Percentiles rank a stretch among this genome's conserved stretches.
phyloP scores from a whole-genome alignment of 2,329 filamentous ascomycete species.

The Microcera coccophila region DNA sequence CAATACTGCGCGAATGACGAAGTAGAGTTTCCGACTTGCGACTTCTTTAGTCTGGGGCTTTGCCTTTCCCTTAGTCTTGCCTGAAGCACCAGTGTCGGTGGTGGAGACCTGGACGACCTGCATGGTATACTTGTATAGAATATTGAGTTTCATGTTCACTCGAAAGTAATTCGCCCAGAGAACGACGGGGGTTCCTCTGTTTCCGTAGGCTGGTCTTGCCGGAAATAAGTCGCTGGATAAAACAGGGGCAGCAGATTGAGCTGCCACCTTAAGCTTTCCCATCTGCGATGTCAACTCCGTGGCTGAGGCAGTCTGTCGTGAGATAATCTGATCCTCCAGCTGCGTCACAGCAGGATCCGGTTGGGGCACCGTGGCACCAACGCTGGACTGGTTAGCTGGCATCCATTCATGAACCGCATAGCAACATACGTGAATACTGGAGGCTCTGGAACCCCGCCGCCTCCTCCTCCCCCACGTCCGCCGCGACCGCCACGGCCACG shows the following conservation, averaged over 20 bases:
- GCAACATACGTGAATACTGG: constrained; percentile 21
- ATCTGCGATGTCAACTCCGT: constrained; percentile 34
- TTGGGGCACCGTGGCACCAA: constrained; percentile 15
- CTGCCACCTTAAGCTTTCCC: constrained; percentile 31
- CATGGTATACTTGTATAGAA: constrained; percentile 46
- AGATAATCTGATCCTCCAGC: constrained; percentile 41
- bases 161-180: constrained; percentile 56
- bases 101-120: constrained; percentile 29
- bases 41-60: constrained; percentile 27
- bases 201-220: constrained; percentile 48
- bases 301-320: constrained; percentile 25
- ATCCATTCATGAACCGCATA: background rate
- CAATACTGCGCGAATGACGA: constrained; percentile 40
- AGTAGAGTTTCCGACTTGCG: constrained; percentile 42
- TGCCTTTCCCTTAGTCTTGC: constrained; percentile 8
- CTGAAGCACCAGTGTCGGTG: constrained; percentile 5
- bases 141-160: constrained; percentile 35
- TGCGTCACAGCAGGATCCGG: constrained; percentile 28
- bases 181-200: constrained; percentile 37
- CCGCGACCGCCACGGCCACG: constrained; percentile 18
- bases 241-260: constrained; percentile 9
- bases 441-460: constrained; percentile 13
- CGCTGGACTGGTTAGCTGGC: constrained; percentile 17
- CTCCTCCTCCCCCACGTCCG: constrained; percentile 16
- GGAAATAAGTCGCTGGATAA: constrained; percentile 36